Percentiles rank a stretch among this genome's conserved stretches.
Conservation (phyloP, 1,284 basidiomycete genomes). For the Cutaneotrichosporon curvatum region DNA sequence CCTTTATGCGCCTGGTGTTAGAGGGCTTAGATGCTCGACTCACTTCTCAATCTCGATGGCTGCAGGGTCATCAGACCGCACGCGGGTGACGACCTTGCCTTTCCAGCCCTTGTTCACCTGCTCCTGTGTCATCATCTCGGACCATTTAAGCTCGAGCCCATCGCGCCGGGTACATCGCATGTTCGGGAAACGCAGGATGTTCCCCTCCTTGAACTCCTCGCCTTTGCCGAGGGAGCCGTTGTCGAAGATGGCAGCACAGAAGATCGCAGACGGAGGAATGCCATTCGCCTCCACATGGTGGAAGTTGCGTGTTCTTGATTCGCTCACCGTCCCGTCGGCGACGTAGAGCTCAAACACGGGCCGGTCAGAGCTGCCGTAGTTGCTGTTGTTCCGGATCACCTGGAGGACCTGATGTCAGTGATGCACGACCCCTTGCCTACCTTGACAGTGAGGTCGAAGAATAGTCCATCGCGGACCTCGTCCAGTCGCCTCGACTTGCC, state of each 20-base stretch:
- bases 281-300: conserved; percentile 14
- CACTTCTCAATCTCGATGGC: conserved; percentile 26
- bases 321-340: conserved; percentile 30
- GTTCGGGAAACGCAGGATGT: conserved; percentile 24
- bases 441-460: conserved; percentile 17
- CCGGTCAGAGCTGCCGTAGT: no score
- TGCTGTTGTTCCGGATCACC: conserved; percentile 3
- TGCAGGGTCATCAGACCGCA: conserved; percentile 14
- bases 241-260: conserved; percentile 2
- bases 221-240: neutral
- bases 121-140: conserved; percentile 22
- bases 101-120: conserved; percentile 23
- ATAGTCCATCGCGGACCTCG: neutral
- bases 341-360: conserved; percentile 30
- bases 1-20: conserved; percentile 12
- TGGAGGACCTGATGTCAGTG: conserved; percentile 19
- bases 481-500: neutral
- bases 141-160: conserved; percentile 31
- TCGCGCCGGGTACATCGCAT: conserved; percentile 18
- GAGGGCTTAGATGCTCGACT: conserved; percentile 3
- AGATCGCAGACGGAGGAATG: conserved; percentile 1
- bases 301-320: conserved; percentile 19
- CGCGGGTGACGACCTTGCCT: neutral
- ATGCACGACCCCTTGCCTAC: conserved; percentile 9
- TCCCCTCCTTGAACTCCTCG: conserved; percentile 12